Base-by-base conservation (phyloP, 192 early-diverging fungal genomes). In the Coemansia sp. region DNA sequence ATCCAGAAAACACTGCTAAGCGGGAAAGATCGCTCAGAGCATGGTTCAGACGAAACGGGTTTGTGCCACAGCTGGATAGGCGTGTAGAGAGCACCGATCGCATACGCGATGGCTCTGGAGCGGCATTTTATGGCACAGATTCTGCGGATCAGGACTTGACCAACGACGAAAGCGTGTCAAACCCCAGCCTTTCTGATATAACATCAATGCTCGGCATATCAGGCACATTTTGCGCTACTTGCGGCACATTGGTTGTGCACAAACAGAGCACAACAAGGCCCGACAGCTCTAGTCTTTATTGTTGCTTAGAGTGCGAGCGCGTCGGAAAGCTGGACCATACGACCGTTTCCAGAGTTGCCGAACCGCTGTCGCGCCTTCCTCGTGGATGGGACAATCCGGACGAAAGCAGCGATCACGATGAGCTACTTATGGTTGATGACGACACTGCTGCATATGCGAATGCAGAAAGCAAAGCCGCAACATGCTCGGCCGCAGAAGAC, bases 21-120 rank as follows among this genome's bases (percentile, higher is more conserved):
- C 54, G 10, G 20, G 36, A 56, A 58, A 42, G 14, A 18, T 66
- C 76, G 3, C 64, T 78, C 17, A 69, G 49, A 38, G 59, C 28
- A 20, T 78, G 70, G 66, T 49, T 78, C 22, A 61, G 76, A 6
- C 17, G 30, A 14, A 66, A 78, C 45, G 63, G 76, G 8, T 65
- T 69, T 67, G 76, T 73, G 7, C 71, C 76, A 3, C 29, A 54
- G 50, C 76, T n/a, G 56, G 63, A 2, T 54, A 72, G 18, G 72
- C 48, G 20, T 28, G 54, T 16, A 48, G 29, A 6, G 70, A 78
- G 29, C 64, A 31, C n/a, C 32, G 30, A 20, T 33, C 36, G 36
- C 5, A 38, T 4, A 38, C 36, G 36, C 25, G 49, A 51, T 51
- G 5, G n/a, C 49, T 51, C 49, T 20, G 25, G 22, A 5, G 25